These are phyloP conservation scores for Nematodospora anomalae DNA, from an alignment of 1,139 yeast genomes.

Conservation along the genomic window DNA sequence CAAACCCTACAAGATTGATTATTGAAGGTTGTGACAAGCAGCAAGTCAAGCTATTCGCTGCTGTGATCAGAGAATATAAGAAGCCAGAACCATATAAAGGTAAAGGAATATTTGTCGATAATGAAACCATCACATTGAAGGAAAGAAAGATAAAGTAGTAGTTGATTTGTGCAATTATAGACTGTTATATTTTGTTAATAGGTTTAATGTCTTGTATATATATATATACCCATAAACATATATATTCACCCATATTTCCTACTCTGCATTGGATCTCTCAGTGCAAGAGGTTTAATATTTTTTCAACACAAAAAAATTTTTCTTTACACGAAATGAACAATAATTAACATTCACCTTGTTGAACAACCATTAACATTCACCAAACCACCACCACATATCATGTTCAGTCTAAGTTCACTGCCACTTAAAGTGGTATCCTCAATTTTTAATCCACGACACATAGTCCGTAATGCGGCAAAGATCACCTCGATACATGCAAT, in stretches of 20 bases:
- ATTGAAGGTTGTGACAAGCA: constrained; percentile 89
- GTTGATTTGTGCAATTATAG: too few species aligned
- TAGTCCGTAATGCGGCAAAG: constrained; percentile 37
- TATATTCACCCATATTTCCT: too few species aligned
- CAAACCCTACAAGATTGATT: constrained; percentile 84
- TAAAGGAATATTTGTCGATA: constrained; percentile 91
- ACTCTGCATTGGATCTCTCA: too few species aligned
- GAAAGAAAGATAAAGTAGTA: constrained; percentile 84
- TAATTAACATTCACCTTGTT: not conserved
- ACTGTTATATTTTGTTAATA: too few species aligned
- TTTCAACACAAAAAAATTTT: not conserved
- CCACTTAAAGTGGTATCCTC: not conserved
- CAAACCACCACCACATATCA: too few species aligned
- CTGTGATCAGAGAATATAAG: constrained; percentile 78
- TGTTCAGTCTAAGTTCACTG: constrained; percentile 7
- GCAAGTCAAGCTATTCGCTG: constrained; percentile 85
- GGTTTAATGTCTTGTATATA: not conserved
- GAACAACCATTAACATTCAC: not conserved
- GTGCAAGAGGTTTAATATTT: too few species aligned
- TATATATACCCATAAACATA: not conserved
- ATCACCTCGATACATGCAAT: constrained; percentile 55
- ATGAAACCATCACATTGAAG: constrained; percentile 87
- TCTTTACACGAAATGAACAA: not conserved
- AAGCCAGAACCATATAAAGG: constrained; percentile 99
- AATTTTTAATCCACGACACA: not conserved